A percentile compares a stretch with the other conserved stretches of the same genome.
Conservation (phyloP, 306 rosid genomes). For the Quercus gilva region DNA sequence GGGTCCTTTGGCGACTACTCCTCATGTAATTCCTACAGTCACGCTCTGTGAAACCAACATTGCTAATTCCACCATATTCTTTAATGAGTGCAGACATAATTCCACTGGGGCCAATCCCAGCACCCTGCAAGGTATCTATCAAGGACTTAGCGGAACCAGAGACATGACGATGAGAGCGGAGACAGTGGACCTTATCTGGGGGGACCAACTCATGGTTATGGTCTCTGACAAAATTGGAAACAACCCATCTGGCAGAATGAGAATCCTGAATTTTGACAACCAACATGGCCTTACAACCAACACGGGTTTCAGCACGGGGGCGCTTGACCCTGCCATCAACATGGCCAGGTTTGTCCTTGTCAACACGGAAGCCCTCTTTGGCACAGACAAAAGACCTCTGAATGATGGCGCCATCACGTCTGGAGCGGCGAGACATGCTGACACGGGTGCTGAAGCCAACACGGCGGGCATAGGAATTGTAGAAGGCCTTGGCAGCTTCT, state of each 20-base stretch:
- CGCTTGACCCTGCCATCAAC: slow-evolving; percentile 41
- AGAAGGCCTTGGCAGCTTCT: slow-evolving; percentile 58
- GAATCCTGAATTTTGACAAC: slow-evolving; percentile 48
- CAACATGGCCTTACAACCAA: slow-evolving; percentile 47
- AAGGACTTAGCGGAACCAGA: slow-evolving; percentile 30
- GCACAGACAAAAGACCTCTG: slow-evolving; percentile 62
- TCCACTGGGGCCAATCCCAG: slow-evolving; percentile 41
- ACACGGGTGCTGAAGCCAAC: slow-evolving; percentile 49
- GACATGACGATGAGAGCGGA: slow-evolving; percentile 38
- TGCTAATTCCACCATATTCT: slow-evolving; percentile 35
- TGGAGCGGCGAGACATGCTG: slow-evolving; percentile 54
- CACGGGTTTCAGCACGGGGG: slow-evolving; percentile 46
- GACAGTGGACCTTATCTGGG: slow-evolving; percentile 34
- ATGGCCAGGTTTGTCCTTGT: slow-evolving; percentile 31
- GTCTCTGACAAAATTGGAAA: slow-evolving; percentile 29
- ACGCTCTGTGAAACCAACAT: slow-evolving; percentile 34
- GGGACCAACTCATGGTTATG: slow-evolving; percentile 42
- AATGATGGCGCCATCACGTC: slow-evolving; percentile 55
- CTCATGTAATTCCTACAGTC: slow-evolving; percentile 42
- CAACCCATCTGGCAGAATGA: slow-evolving; percentile 41
- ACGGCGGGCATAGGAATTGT: slow-evolving; percentile 55
- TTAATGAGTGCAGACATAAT: slow-evolving; percentile 40
- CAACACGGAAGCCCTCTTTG: slow-evolving; percentile 51
- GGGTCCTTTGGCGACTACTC: slow-evolving; percentile 34
- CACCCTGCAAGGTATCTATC: slow-evolving; percentile 39